Conservation (phyloP, 208 protist genomes). For the Leishmania mexicana region DNA sequence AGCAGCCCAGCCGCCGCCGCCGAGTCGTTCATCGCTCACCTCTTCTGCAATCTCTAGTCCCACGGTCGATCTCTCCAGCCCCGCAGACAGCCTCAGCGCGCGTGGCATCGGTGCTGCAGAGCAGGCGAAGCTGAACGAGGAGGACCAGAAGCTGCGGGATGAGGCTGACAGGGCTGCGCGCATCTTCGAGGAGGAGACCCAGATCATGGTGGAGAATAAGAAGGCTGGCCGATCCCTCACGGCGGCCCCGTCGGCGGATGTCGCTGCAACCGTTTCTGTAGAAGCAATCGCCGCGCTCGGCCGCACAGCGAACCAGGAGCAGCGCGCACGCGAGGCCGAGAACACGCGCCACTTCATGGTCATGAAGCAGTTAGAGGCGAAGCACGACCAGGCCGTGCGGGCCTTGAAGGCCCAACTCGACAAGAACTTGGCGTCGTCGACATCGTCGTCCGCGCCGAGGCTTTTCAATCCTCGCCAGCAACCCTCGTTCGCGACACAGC, state of each 20-base stretch:
- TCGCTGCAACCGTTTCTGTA: slow-evolving; percentile 19
- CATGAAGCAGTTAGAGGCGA: slow-evolving; percentile 52
- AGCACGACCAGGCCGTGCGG: slow-evolving; percentile 50
- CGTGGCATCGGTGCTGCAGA: slow-evolving; percentile 20
- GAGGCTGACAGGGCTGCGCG: slow-evolving; percentile 22
- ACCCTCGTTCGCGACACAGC: slow-evolving; percentile 31
- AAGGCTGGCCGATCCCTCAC: slow-evolving; percentile 18
- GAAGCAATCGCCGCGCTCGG: slow-evolving; percentile 24
- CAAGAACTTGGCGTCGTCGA: slow-evolving; percentile 20
- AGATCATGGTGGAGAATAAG: slow-evolving; percentile 33
- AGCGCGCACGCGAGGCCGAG: slow-evolving; percentile 37
- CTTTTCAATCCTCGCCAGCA: slow-evolving; percentile 42
- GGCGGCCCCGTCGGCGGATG: slow-evolving; percentile 7
- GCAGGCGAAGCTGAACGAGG: slow-evolving; percentile 31
- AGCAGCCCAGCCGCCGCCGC: not conserved
- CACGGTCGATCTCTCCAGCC: slow-evolving; percentile 2
- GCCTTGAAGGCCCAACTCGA: slow-evolving; percentile 45
- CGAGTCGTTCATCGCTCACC: not conserved
- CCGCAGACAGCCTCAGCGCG: slow-evolving; percentile 5
- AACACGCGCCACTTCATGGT: slow-evolving; percentile 37
- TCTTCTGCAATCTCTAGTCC: slow-evolving; percentile 8
- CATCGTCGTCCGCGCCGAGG: not conserved
- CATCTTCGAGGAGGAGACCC: slow-evolving; percentile 45
- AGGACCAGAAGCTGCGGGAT: slow-evolving; percentile 39
- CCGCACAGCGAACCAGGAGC: slow-evolving; percentile 34